Evolutionary conservation across 495 filamentous ascomycete species (phyloP).

Genomic region (Penicilliopsis zonata): DNA sequence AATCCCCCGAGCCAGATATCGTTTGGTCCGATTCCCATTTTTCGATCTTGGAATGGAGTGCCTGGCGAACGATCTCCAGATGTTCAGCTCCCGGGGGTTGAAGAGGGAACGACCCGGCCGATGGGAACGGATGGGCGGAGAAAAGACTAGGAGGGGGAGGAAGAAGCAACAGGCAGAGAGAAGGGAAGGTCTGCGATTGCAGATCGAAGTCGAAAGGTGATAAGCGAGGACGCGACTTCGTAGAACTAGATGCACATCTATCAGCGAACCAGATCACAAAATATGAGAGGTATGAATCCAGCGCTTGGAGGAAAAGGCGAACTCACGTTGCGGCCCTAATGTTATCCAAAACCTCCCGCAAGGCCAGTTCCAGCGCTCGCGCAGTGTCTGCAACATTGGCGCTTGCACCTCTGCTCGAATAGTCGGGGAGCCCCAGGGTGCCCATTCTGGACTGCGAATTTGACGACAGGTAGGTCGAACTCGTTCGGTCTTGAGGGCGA

Average conservation of each 20-base stretch:
- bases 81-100: slow-evolving; percentile 57
- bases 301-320: background rate
- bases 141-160: slow-evolving; percentile 67
- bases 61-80: slow-evolving; percentile 52
- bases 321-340: slow-evolving; percentile 71
- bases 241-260: slow-evolving; percentile 11
- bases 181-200: slow-evolving; percentile 66
- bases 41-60: slow-evolving; percentile 51
- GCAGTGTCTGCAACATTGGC: slow-evolving; percentile 57
- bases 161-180: slow-evolving; percentile 67
- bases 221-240: slow-evolving; percentile 25
- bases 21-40: slow-evolving; percentile 41
- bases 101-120: slow-evolving; percentile 61
- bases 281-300: too few species aligned
- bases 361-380: slow-evolving; percentile 70
- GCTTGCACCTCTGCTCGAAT: slow-evolving; percentile 42
- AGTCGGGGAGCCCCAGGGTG: slow-evolving; percentile 42
- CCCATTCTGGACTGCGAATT: slow-evolving; percentile 28
- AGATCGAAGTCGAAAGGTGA: slow-evolving; percentile 76
- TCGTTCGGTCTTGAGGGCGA: slow-evolving; percentile 18
- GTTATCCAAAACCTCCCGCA: slow-evolving; percentile 68
- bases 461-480: slow-evolving; percentile 26
- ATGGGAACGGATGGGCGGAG: slow-evolving; percentile 55
- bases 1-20: slow-evolving; percentile 12
- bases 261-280: too few species aligned